Percentiles rank a stretch among this genome's conserved stretches.
phyloP scores from a whole-genome alignment of 352 stramenopile species.

The Phytophthora idaei region DNA sequence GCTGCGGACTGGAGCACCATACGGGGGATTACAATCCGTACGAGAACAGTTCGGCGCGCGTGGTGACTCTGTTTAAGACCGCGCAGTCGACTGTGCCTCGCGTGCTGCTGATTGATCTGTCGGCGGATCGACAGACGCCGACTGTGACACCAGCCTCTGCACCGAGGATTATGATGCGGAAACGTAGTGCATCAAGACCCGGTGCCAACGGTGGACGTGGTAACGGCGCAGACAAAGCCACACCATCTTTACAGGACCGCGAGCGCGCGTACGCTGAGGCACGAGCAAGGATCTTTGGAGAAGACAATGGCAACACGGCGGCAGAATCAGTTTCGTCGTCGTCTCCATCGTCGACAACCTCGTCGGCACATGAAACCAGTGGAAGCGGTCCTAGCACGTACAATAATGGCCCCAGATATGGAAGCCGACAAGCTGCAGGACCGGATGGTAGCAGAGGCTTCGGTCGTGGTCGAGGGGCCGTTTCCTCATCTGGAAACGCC shows the following conservation, averaged over 20 bases:
- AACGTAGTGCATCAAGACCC: conserved; percentile 43
- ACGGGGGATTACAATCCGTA: conserved; percentile 76
- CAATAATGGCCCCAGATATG: conserved; percentile 19
- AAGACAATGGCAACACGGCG: conserved; percentile 41
- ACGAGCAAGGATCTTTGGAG: conserved; percentile 93
- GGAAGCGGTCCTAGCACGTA: conserved; percentile 1
- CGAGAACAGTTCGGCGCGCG: conserved; percentile 70
- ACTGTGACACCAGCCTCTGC: conserved; percentile 71
- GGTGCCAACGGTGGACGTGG: conserved; percentile 48
- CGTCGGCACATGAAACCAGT: conserved; percentile 21
- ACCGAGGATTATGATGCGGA: conserved; percentile 94
- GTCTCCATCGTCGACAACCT: conserved; percentile 29
- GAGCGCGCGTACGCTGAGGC: conserved; percentile 95
- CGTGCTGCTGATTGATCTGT: conserved; percentile 90
- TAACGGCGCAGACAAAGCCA: conserved; percentile 58
- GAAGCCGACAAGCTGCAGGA: conserved; percentile 54
- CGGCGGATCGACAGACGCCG: conserved; percentile 66
- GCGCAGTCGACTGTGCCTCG: conserved; percentile 74
- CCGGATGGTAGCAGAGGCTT: conserved; percentile 65
- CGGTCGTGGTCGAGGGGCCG: conserved; percentile 22
- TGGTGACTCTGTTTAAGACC: conserved; percentile 92
- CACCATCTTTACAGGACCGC: conserved; percentile 89
- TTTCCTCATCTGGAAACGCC: background rate
- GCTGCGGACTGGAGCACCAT: conserved; percentile 92
- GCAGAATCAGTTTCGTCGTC: conserved; percentile 34